phyloP scores from a whole-genome alignment of 495 filamentous ascomycete species.

The Friedmanniomyces endolithicus region DNA sequence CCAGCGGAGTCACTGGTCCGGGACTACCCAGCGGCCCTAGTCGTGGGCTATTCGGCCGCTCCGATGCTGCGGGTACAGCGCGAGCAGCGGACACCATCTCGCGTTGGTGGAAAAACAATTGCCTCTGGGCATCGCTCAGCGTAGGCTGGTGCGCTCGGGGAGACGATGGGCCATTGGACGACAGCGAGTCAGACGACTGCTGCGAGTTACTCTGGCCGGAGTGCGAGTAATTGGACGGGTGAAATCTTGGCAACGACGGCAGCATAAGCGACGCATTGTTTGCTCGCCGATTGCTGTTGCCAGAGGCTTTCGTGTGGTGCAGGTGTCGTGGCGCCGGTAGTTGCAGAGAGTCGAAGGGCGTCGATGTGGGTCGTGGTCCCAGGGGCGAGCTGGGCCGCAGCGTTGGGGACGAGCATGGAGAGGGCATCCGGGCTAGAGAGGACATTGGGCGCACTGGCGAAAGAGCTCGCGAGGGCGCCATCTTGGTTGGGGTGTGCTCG shows the following conservation, averaged over 20 bases:
- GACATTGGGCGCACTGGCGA: not conserved
- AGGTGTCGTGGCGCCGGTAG: slow-evolving; percentile 13
- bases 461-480: not conserved
- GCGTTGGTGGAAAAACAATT: slow-evolving; percentile 29
- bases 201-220: slow-evolving; percentile 19
- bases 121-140: slow-evolving; percentile 29
- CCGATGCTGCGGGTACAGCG: not conserved
- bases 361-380: slow-evolving; percentile 1
- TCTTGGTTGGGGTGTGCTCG: not conserved
- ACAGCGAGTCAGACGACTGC: slow-evolving; percentile 21
- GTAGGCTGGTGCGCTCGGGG: slow-evolving; percentile 24
- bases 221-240: slow-evolving; percentile 31
- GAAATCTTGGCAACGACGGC: slow-evolving; percentile 32
- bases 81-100: slow-evolving; percentile 22
- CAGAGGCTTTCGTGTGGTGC: slow-evolving; percentile 1
- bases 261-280: slow-evolving; percentile 24
- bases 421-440: slow-evolving; percentile 12
- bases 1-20: slow-evolving; percentile 31
- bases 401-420: slow-evolving; percentile 14
- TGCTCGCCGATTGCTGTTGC: slow-evolving; percentile 7
- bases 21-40: slow-evolving; percentile 29
- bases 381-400: slow-evolving; percentile 13
- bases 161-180: slow-evolving; percentile 22
- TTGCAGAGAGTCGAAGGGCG: slow-evolving; percentile 8
- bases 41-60: slow-evolving; percentile 26